Conservation (phyloP, 2,329 filamentous ascomycete species). For the Aureobasidium sp. region DNA sequence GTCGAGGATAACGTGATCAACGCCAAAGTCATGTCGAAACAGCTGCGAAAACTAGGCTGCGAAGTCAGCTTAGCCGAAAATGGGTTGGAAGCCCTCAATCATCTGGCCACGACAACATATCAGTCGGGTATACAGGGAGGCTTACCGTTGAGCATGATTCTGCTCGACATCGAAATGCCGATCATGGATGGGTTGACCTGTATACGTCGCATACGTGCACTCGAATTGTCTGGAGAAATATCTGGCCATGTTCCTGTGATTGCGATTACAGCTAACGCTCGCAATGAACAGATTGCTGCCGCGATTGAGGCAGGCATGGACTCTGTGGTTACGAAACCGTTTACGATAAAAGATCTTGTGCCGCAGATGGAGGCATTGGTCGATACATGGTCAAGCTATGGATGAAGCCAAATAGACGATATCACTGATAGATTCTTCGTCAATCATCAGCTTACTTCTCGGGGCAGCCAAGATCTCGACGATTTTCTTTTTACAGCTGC, state of each 20-base stretch:
- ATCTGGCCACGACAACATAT: constrained; percentile 20
- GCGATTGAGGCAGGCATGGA: constrained; percentile 62
- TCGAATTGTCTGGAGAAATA: constrained; percentile 54
- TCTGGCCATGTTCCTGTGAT: constrained; percentile 62
- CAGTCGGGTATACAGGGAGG: neutral
- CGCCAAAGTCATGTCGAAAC: constrained; percentile 31
- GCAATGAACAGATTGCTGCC: constrained; percentile 62
- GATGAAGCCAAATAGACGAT: neutral
- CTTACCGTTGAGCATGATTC: constrained; percentile 39
- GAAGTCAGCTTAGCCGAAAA: constrained; percentile 29
- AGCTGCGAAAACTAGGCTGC: constrained; percentile 29
- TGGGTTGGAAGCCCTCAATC: constrained; percentile 28
- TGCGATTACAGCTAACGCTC: constrained; percentile 68
- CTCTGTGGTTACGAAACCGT: constrained; percentile 27
- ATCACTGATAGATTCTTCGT: too few species aligned
- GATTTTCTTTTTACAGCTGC: too few species aligned
- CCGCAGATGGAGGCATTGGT: constrained; percentile 25
- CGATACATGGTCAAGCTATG: constrained; percentile 10
- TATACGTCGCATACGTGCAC: constrained; percentile 58
- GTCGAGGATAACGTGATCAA: constrained; percentile 34
- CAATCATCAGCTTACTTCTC: too few species aligned
- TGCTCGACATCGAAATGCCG: constrained; percentile 80
- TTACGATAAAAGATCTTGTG: constrained; percentile 25
- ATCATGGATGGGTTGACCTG: constrained; percentile 74
- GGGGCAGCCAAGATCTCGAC: too few species aligned